Conservation (phyloP, 208 protist species). For the Kentomonas sorsogonicus region DNA sequence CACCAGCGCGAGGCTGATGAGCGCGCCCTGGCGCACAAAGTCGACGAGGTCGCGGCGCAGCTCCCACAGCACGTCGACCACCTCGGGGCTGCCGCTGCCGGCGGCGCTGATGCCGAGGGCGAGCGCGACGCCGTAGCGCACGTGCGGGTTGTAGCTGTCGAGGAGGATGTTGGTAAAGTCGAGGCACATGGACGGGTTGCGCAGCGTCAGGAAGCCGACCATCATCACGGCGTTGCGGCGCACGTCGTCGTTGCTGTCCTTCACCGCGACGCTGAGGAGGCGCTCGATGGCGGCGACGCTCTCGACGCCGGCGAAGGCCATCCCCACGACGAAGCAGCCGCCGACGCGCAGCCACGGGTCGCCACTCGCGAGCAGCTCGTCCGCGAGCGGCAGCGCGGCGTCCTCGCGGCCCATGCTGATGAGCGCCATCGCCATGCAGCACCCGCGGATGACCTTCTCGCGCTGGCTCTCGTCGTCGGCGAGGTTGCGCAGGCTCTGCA, state of each 20-base stretch:
- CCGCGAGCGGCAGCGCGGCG: conserved; percentile 90
- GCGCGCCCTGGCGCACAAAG: conserved; percentile 97
- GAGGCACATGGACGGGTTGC: conserved; percentile 90
- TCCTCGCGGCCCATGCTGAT: conserved; percentile 96
- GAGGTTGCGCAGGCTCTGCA: conserved; percentile 92
- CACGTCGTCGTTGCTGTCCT: conserved; percentile 98
- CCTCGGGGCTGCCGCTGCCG: conserved; percentile 91
- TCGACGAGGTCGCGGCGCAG: conserved; percentile 94
- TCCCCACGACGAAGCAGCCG: conserved; percentile 95
- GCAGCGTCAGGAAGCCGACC: conserved; percentile 98
- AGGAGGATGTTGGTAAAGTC: conserved; percentile 75
- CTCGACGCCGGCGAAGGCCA: conserved; percentile 97
- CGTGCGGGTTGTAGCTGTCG: conserved; percentile 98
- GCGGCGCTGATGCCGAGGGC: conserved; percentile 97
- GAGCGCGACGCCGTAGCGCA: conserved; percentile 96
- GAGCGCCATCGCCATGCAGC: conserved; percentile 95
- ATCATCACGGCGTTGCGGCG: conserved; percentile 96
- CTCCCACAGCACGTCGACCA: conserved; percentile 93
- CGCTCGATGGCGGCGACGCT: conserved; percentile 92
- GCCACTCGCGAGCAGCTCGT: conserved; percentile 88
- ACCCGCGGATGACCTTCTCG: conserved; percentile 99
- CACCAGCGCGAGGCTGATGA: conserved; percentile 96
- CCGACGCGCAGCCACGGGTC: conserved; percentile 97
- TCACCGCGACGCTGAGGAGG: conserved; percentile 96
- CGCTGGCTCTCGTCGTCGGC: conserved; percentile 96